Evolutionary conservation across 2,329 filamentous ascomycete species (phyloP), one percentile per base, ranked within the genome.

Genomic region (Botryotinia narcissicola): DNA sequence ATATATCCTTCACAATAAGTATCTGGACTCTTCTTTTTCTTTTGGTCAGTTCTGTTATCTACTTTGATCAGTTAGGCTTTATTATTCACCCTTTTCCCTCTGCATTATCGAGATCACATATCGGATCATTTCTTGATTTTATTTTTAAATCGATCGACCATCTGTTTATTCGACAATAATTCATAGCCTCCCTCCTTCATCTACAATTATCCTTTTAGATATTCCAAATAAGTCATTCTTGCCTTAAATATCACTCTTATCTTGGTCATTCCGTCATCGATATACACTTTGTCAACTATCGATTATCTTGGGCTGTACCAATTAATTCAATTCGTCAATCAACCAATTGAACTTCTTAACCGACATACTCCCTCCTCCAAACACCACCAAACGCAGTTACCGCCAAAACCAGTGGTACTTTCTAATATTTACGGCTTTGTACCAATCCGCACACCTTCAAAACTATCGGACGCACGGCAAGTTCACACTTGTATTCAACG

Each of bases 321-420:
- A 14, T 57, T 54, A 57, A 48, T 51, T 57, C 29, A 42, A 57
- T 68, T 25, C 48, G 18, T 68, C 48, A 57, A 57, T 22, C 35
- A 16, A 57, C 66, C 66, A 68, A 68, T 68, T 68, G 25, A 57
- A 68, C n/a, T 57, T 29, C 37, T 20, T 57, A 68, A 42, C 66
- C 37, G 25, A 40, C 25, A 48, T 29, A 42, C 32, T 22, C 54
- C 35, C 25, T 57, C 64, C 48, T 5, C 48, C 40, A 54, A 57
- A 35, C 46, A 68, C 48, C 64, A 57, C 35, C 37, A 57, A 54
- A 64, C 40, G 29, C 51, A 40, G 25, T 57, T 22, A 42, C 32
- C n/a, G 37, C n/a, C 48, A 32, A 29, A 68, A 22, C 16, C 64
- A 25, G 46, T 54, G 25, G 64, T 42, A 68, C 64, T 20, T 35